A percentile compares a stretch with the other conserved stretches of the same genome.
Conservation (phyloP, 2,329 filamentous ascomycete species). For the Xylaria sp. region DNA sequence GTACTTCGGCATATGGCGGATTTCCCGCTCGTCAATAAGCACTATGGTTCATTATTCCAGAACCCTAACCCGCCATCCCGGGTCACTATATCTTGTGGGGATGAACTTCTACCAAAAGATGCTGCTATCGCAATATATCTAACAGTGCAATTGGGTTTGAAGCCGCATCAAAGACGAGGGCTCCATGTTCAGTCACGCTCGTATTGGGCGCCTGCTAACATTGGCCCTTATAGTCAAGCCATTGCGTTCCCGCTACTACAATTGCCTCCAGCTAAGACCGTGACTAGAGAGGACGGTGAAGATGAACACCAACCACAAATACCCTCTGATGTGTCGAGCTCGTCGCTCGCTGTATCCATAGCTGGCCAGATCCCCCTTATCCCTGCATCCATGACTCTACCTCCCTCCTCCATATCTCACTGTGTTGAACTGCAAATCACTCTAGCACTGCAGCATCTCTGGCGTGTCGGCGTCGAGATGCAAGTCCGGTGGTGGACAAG, state of each 20-base stretch:
- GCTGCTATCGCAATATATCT: conserved; percentile 71
- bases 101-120: conserved; percentile 66
- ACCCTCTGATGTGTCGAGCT: conserved; percentile 17
- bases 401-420: conserved; percentile 50
- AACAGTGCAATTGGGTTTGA: conserved; percentile 52
- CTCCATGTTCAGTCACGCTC: conserved; percentile 93
- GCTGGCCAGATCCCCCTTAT: conserved; percentile 93
- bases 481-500: conserved; percentile 79
- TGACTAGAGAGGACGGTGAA: conserved; percentile 34
- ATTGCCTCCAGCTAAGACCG: conserved; percentile 36
- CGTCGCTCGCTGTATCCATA: conserved; percentile 65
- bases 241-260: conserved; percentile 64
- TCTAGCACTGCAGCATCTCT: conserved; percentile 88
- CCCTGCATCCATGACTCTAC: conserved; percentile 78
- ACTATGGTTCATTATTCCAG: conserved; percentile 80
- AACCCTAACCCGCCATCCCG: conserved; percentile 85
- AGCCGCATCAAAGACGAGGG: conserved; percentile 55
- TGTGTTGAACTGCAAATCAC: conserved; percentile 69
- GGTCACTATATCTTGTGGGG: conserved; percentile 83
- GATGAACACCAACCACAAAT: conserved; percentile 39
- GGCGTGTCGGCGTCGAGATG: conserved; percentile 80
- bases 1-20: conserved; percentile 82
- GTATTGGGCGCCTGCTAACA: conserved; percentile 98
- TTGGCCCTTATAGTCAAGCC: conserved; percentile 95
- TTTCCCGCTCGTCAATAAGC: conserved; percentile 78